Conservation (phyloP, 2,329 filamentous ascomycete species). For the Phialophora chinensis region DNA sequence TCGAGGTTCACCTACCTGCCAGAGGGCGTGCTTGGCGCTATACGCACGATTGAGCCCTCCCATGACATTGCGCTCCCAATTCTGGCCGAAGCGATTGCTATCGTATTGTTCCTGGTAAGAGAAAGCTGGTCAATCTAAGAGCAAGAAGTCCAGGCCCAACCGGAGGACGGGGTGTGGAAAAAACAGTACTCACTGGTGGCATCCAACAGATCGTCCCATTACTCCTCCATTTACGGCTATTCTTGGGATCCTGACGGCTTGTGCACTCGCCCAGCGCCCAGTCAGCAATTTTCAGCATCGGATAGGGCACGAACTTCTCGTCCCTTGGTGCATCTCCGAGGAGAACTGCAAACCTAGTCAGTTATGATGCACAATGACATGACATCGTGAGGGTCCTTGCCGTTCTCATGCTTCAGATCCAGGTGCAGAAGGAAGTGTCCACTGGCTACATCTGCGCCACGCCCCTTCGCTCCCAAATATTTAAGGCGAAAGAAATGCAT, state of each 20-base stretch:
- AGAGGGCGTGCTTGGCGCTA: constrained; percentile 30
- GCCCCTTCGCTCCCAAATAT: background rate
- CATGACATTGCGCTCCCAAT: constrained; percentile 23
- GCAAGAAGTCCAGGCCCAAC: background rate
- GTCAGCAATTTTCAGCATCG: constrained; percentile 30
- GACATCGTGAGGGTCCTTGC: constrained; percentile 5
- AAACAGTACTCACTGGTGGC: constrained; percentile 27
- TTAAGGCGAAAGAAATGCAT: constrained; percentile 27
- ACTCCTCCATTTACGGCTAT: constrained; percentile 23
- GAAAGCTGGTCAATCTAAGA: background rate
- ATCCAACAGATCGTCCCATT: constrained; percentile 30
- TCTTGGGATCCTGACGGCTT: constrained; percentile 20
- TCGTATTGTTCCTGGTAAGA: constrained; percentile 27
- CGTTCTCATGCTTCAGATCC: constrained; percentile 34
- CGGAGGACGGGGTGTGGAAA: background rate
- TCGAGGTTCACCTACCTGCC: constrained; percentile 18
- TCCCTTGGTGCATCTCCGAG: constrained; percentile 22
- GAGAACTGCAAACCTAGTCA: constrained; percentile 20
- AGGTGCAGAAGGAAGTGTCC: constrained; percentile 29
- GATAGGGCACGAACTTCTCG: constrained; percentile 22
- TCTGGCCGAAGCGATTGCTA: constrained; percentile 20
- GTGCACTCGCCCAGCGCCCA: constrained; percentile 33
- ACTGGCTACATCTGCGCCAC: constrained; percentile 10
- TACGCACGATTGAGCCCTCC: constrained; percentile 19
- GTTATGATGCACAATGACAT: background rate